Percentiles rank a stretch among this genome's conserved stretches.
These are phyloP conservation scores for Skeletonema tropicum DNA, from an alignment of 108 stramenopile species.

Conservation along the genomic window DNA sequence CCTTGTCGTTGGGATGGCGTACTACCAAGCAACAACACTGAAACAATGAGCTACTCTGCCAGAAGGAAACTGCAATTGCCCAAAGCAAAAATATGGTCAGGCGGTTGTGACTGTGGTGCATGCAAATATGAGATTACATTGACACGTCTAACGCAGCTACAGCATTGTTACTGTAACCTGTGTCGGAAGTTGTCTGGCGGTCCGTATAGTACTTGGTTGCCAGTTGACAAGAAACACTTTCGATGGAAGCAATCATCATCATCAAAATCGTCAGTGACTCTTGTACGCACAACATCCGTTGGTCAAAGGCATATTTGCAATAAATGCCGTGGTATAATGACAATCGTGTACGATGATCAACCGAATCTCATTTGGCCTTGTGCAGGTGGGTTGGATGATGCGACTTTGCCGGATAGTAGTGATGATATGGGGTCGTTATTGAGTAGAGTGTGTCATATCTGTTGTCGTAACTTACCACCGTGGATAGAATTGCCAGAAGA, in stretches of 20 bases:
- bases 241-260: constrained; percentile 24
- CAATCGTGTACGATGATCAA: constrained; percentile 53
- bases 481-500: constrained; percentile 42
- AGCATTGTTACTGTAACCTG: constrained; percentile 51
- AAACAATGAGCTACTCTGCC: background rate
- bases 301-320: constrained; percentile 47
- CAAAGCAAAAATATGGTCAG: background rate
- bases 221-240: constrained; percentile 29
- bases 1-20: background rate
- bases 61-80: background rate
- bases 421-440: constrained; percentile 20
- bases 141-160: constrained; percentile 29
- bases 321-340: constrained; percentile 41
- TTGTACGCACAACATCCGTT: constrained; percentile 34
- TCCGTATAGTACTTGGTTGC: constrained; percentile 47
- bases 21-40: constrained; percentile 1
- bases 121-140: constrained; percentile 27
- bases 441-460: constrained; percentile 47
- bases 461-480: constrained; percentile 35
- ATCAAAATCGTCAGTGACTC: constrained; percentile 7
- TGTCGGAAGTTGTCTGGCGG: constrained; percentile 48
- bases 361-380: constrained; percentile 45
- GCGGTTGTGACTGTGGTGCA: constrained; percentile 32
- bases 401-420: constrained; percentile 9
- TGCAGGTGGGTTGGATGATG: constrained; percentile 47